Conservation (phyloP, 2,329 filamentous ascomycete species). For the Knoxdaviesia capensis region DNA sequence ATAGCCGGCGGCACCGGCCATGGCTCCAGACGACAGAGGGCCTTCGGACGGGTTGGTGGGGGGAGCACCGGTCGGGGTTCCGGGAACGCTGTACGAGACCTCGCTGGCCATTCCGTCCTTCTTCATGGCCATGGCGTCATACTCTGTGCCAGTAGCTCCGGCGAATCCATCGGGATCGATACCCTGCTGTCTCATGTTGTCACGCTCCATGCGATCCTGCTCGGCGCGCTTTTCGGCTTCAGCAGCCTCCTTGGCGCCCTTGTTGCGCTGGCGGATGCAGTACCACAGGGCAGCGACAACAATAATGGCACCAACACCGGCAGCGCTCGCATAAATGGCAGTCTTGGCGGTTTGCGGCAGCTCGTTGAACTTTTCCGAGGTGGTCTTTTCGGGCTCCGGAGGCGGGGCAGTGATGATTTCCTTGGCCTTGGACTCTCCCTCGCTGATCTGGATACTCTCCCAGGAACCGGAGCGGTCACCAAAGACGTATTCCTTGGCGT, state of each 20-base stretch:
- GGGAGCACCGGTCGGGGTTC: no score
- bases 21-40: no score
- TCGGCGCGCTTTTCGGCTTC: slow-evolving; percentile 21
- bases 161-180: slow-evolving; percentile 25
- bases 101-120: no score
- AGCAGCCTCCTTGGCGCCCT: slow-evolving; percentile 29
- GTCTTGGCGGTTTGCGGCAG: slow-evolving; percentile 29
- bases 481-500: slow-evolving; percentile 42
- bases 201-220: slow-evolving; percentile 28
- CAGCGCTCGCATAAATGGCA: slow-evolving; percentile 28
- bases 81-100: no score
- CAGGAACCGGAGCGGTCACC: slow-evolving; percentile 39
- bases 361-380: slow-evolving; percentile 31
- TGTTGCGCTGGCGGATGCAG: slow-evolving; percentile 33
- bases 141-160: slow-evolving; percentile 15
- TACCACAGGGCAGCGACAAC: slow-evolving; percentile 24
- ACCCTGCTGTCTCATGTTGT: slow-evolving; percentile 25
- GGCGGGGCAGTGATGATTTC: slow-evolving; percentile 18
- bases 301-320: slow-evolving; percentile 21
- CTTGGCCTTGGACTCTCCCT: slow-evolving; percentile 36
- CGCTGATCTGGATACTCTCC: slow-evolving; percentile 38
- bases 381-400: slow-evolving; percentile 17
- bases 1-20: no score
- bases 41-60: no score
- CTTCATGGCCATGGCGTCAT: slow-evolving; percentile 5